Base-by-base conservation (phyloP, 2,329 filamentous ascomycete species). In the Fusarium xylarioides region DNA sequence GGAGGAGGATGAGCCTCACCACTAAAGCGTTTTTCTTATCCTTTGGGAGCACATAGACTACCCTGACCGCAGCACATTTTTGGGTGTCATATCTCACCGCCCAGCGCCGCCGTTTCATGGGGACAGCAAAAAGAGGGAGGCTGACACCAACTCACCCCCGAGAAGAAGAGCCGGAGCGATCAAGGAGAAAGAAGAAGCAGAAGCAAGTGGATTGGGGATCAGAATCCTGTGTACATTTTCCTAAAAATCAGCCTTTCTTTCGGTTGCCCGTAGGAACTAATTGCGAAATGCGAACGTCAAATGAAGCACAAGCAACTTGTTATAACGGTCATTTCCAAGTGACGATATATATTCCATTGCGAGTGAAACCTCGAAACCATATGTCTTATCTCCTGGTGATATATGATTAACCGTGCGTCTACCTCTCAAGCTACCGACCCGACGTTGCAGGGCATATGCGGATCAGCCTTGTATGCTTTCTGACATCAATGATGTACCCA, bases 1-100 rank as follows among this genome's bases (percentile, higher is more conserved):
- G 87, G 83, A 90, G 80, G 90, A 91, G 79, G 84, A 85, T 62
- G 80, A 81, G 64, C 80, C 81, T 75, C 87, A 89, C 74, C 88
- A 89, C 83, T 90, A 89, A 81, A 76, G 66, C 57, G 57, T 32
- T 64, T 46, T 46, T 66, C 40, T 46, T 52, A 46, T 46, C 57
- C 37, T 57, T 43, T 40, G 54, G 66, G 54, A 63, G 46, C 57
- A 53, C 50, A 63, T 59, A 62, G 43, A 69, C 46, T 65, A 58
- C 43, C 58, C 53, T 52, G 46, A 66, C 60, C 35, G 63, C 43
- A 47, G 66, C 58, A 37, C 30, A 57, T 54, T 60, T 64, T 32
- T 54, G 64, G 50, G 35, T 37, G 34, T 50, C 50, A 49, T 55
- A 58, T 64, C 55, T 60, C 68, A 63, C 62, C 71, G 61, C 65